Conservation (phyloP, 2,329 filamentous ascomycete genomes). For the Ceratocystis papillata region DNA sequence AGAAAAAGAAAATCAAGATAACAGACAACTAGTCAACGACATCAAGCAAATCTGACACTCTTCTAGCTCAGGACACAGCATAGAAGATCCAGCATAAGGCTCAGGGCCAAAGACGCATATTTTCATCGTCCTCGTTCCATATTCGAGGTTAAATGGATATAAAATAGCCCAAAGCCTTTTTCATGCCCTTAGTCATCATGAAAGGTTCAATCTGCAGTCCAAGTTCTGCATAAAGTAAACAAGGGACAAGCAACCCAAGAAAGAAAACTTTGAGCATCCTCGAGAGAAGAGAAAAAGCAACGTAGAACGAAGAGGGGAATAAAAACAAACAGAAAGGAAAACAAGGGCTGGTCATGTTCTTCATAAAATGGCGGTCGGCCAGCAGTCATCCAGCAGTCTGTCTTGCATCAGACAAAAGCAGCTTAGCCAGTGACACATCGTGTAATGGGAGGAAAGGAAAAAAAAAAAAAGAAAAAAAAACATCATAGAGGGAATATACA, state of each 20-base stretch:
- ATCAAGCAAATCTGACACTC: too few relatives aligned
- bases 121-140: neutral
- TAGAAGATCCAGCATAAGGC: neutral
- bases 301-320: conserved; percentile 1
- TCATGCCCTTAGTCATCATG: too few relatives aligned
- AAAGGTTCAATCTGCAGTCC: too few relatives aligned
- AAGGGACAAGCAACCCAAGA: neutral
- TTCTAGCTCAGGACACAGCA: too few relatives aligned
- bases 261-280: neutral
- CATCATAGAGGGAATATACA: neutral
- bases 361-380: conserved; percentile 4
- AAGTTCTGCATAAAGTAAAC: neutral
- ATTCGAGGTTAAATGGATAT: neutral
- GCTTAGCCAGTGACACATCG: neutral
- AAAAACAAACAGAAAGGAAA: conserved; percentile 22
- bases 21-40: neutral
- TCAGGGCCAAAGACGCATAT: neutral
- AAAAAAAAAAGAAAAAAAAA: neutral
- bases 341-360: conserved; percentile 20
- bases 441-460: neutral
- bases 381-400: neutral
- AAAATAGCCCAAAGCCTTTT: neutral
- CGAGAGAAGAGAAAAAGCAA: conserved; percentile 2
- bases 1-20: neutral
- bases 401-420: neutral